Evolutionary conservation across 2,329 filamentous ascomycete species (phyloP), one percentile per base, ranked within the genome.

Genomic region (Cadophora luteo-olivacea): DNA sequence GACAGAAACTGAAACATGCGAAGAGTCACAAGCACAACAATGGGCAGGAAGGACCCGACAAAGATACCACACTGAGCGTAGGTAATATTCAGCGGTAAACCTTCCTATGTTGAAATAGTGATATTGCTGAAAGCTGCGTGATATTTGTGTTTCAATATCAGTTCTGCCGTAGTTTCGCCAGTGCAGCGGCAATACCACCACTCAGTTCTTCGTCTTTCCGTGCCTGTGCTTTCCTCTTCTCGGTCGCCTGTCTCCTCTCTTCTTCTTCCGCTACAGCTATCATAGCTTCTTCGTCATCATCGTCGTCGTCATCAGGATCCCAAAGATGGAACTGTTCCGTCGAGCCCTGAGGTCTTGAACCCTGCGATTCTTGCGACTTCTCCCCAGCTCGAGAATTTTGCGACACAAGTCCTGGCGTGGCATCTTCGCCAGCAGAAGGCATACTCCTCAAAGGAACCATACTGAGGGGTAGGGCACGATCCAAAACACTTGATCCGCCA

Each of bases 171-270:
- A 91, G 77, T 71, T 81, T 88, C 8, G 87, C 87, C 69, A 91
- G 75, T 19, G 89, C 89, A 38, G 86, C 87, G 57, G 88, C 87
- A 58, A 91, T 79, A 1, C 89, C 87, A 57, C 83, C 86, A 69
- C 83, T 84, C 5, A 91, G 78, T 38, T 83, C 78, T 5, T 85
- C 82, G 45, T 80, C 79, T 69, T 77, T 79, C 51, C 71, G 72
- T 24, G 74, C 65, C 25, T 33, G 54, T 29, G 76, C 73, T 49
- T 57, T 73, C 66, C 65, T 76, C 38, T 70, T 74, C 61, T 72
- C 70, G 69, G 64, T 77, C 67, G 36, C 80, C 76, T 25, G 41
- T 48, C 71, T 73, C 76, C 80, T 72, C 77, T 81, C 75, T 80
- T 83, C 16, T 70, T 84, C 82, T 68, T 83, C 81, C 41, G 84